phyloP scores from a whole-genome alignment of 1,139 yeast genomes.

The Saccharomyces hybrid region DNA sequence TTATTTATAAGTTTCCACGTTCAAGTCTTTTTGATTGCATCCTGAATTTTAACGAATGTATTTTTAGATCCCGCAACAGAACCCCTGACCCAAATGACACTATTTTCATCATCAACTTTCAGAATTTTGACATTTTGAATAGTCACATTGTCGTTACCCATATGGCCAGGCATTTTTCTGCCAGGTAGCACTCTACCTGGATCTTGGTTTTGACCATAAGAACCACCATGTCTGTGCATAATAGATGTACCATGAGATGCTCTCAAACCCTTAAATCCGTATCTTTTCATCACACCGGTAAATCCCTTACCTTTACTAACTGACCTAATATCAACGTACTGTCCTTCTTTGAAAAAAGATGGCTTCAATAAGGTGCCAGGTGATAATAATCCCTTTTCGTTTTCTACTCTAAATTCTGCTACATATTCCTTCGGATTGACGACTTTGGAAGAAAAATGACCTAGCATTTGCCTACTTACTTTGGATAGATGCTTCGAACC shows the following conservation, averaged over 20 bases:
- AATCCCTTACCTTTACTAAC: constrained; percentile 92
- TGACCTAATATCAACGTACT: constrained; percentile 72
- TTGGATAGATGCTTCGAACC: constrained; percentile 62
- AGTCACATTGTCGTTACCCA: constrained; percentile 76
- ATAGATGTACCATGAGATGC: constrained; percentile 96
- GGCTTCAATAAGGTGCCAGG: constrained; percentile 76
- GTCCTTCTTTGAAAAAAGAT: constrained; percentile 78
- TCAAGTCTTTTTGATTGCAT: constrained; percentile 48
- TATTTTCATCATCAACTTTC: constrained; percentile 72
- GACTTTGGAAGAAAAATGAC: constrained; percentile 72
- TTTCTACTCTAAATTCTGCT: constrained; percentile 72
- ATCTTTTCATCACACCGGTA: constrained; percentile 97
- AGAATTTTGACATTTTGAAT: constrained; percentile 70
- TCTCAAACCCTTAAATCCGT: constrained; percentile 81
- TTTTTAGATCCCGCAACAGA: constrained; percentile 88
- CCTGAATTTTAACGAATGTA: constrained; percentile 64
- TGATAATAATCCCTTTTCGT: constrained; percentile 57
- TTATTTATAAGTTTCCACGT: background rate
- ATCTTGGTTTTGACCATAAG: constrained; percentile 89
- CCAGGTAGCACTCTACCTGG: constrained; percentile 97
- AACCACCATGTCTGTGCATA: constrained; percentile 95
- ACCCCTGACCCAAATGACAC: constrained; percentile 79
- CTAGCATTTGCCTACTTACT: constrained; percentile 56
- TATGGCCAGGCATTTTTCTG: constrained; percentile 96
- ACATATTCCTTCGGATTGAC: constrained; percentile 77